Conservation (phyloP, 129 eudicot genomes). For the Escallonia rubra region DNA sequence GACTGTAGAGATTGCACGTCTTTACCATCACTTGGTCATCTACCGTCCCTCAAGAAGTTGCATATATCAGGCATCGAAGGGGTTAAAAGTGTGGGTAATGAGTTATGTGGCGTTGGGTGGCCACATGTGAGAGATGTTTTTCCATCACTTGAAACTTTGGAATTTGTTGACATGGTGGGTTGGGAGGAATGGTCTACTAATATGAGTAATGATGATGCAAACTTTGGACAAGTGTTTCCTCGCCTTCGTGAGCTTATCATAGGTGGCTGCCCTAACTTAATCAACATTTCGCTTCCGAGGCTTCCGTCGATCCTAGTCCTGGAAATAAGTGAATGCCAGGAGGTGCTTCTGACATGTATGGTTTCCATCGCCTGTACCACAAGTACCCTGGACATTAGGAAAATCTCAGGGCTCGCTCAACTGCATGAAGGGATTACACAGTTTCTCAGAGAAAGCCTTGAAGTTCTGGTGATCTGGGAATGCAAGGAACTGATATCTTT, state of each 20-base stretch:
- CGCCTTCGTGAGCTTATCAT: background rate
- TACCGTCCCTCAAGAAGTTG: conserved; percentile 33
- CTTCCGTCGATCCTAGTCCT: background rate
- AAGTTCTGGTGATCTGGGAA: background rate
- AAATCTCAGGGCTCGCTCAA: background rate
- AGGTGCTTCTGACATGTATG: background rate
- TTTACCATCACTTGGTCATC: conserved; percentile 43
- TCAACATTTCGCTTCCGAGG: background rate
- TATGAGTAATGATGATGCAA: background rate
- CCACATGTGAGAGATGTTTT: conserved; percentile 14
- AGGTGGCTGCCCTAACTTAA: background rate
- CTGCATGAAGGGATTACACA: background rate
- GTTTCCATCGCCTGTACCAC: background rate
- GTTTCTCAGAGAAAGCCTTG: background rate
- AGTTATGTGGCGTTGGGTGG: conserved; percentile 23
- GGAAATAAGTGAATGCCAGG: background rate
- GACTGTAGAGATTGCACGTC: conserved; percentile 26
- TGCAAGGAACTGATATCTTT: background rate
- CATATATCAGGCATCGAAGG: conserved; percentile 19
- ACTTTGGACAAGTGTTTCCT: background rate
- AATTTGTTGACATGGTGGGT: conserved; percentile 2
- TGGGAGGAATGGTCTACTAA: conserved; percentile 25
- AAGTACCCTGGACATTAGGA: background rate
- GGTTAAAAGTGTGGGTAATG: conserved; percentile 25
- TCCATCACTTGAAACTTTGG: conserved; percentile 26